Evolutionary conservation across 1,284 basidiomycete species (phyloP).

Genomic region (Irpex sp.): DNA sequence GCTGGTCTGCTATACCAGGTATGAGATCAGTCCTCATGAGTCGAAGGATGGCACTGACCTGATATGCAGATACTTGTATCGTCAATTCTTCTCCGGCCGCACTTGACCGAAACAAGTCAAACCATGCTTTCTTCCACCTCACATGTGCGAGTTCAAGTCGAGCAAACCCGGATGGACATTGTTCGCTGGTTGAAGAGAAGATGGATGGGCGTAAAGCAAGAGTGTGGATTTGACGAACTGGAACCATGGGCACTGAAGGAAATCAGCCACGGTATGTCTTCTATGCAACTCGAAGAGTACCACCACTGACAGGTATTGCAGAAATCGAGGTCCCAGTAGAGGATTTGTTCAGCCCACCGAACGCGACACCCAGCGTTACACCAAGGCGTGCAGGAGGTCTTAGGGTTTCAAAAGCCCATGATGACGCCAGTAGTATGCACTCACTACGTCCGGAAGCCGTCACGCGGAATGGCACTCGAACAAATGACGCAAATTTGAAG

Average conservation of each 20-base stretch:
- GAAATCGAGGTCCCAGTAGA: slow-evolving; percentile 78
- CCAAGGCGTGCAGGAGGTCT: slow-evolving; percentile 11
- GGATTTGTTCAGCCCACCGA: slow-evolving; percentile 51
- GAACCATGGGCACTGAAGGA: slow-evolving; percentile 89
- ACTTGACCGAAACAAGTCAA: slow-evolving; percentile 53
- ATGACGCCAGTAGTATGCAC: slow-evolving; percentile 43
- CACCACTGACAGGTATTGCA: slow-evolving; percentile 27
- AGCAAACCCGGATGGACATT: slow-evolving; percentile 67
- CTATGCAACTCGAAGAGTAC: not conserved
- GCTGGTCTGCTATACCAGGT: slow-evolving; percentile 76
- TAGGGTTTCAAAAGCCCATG: slow-evolving; percentile 26
- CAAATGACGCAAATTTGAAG: slow-evolving; percentile 19
- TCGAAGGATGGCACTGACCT: not conserved
- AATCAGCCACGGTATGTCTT: slow-evolving; percentile 70
- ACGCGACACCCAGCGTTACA: slow-evolving; percentile 18
- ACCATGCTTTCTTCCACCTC: slow-evolving; percentile 66
- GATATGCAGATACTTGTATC: slow-evolving; percentile 66
- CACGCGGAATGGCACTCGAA: slow-evolving; percentile 38
- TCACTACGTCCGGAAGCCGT: slow-evolving; percentile 59
- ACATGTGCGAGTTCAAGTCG: slow-evolving; percentile 63
- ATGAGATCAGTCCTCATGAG: slow-evolving; percentile 17
- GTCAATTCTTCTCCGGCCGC: slow-evolving; percentile 66
- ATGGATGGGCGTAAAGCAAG: slow-evolving; percentile 76
- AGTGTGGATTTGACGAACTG: slow-evolving; percentile 77
- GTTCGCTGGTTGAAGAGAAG: slow-evolving; percentile 62